Percentiles rank a stretch among this genome's conserved stretches.
phyloP scores from a whole-genome alignment of 176 grass and related monocot genomes.

The Typha latifolia region DNA sequence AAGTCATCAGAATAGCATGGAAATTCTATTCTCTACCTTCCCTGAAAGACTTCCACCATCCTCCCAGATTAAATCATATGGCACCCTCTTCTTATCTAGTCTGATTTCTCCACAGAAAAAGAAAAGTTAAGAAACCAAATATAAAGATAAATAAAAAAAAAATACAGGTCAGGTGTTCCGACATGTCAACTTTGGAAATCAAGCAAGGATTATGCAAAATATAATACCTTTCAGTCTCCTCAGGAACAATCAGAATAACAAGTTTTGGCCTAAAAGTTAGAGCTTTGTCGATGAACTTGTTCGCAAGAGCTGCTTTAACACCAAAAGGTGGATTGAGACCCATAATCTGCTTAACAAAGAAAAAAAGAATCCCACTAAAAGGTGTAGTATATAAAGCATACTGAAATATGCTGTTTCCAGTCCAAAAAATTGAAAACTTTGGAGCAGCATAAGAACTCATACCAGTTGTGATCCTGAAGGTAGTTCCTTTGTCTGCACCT shows the following conservation, averaged over 20 bases:
- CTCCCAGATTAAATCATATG: conserved; percentile 91
- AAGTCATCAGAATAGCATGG: background rate
- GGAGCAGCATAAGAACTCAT: conserved; percentile 13
- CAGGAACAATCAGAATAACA: conserved; percentile 87
- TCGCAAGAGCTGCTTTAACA: conserved; percentile 74
- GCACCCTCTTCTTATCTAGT: conserved; percentile 50
- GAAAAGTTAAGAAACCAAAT: background rate
- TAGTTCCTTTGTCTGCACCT: conserved; percentile 48
- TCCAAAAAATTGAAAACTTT: no score
- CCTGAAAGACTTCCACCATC: conserved; percentile 59
- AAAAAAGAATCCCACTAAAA: background rate
- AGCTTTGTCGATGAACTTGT: conserved; percentile 94
- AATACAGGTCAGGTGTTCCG: no score
- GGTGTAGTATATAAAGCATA: no score
- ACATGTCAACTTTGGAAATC: no score
- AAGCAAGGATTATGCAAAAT: background rate
- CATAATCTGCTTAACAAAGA: conserved; percentile 64
- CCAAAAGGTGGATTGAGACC: conserved; percentile 98
- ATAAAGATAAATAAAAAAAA: background rate
- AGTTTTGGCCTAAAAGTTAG: conserved; percentile 78
- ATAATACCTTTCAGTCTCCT: conserved; percentile 77
- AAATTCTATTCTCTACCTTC: conserved; percentile 43
- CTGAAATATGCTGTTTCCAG: no score
- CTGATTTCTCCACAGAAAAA: conserved; percentile 20
- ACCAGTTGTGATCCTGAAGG: conserved; percentile 69